Percentiles rank a stretch among this genome's conserved stretches.
phyloP scores from a whole-genome alignment of 2,329 filamentous ascomycete genomes.

The Harringtonia lauricola region DNA sequence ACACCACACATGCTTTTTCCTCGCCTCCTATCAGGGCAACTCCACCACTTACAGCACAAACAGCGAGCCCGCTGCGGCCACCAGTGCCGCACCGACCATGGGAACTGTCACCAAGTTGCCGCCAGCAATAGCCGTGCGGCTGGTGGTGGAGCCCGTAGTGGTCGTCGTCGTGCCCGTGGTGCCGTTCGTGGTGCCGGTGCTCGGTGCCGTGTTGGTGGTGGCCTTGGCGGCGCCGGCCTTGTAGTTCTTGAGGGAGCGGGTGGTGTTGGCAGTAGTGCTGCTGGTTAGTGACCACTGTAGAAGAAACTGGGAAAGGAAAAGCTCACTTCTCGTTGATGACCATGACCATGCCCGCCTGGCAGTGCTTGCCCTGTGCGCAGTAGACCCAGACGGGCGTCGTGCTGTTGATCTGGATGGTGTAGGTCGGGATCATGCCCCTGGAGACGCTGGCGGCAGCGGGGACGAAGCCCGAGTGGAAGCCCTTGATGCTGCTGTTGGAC shows the following conservation, averaged over 20 bases:
- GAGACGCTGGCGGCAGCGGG: slow-evolving; percentile 42
- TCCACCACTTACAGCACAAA: slow-evolving; percentile 30
- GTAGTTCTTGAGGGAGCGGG: slow-evolving; percentile 40
- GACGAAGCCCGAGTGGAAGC: slow-evolving; percentile 59
- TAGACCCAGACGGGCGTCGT: slow-evolving; percentile 68
- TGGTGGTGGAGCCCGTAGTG: too few species aligned
- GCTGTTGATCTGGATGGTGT: slow-evolving; percentile 58
- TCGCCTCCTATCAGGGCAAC: too few species aligned
- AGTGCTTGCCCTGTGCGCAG: slow-evolving; percentile 66
- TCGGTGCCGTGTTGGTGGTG: slow-evolving; percentile 18
- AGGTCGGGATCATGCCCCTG: slow-evolving; percentile 49
- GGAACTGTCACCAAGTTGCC: slow-evolving; percentile 23
- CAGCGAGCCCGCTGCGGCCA: slow-evolving; percentile 28
- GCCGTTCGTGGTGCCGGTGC: slow-evolving; percentile 10
- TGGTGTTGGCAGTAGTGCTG: slow-evolving; percentile 38
- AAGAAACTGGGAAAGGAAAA: not conserved
- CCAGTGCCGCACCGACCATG: slow-evolving; percentile 28
- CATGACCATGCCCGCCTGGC: slow-evolving; percentile 63
- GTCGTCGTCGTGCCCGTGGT: slow-evolving; percentile 11
- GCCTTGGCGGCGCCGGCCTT: slow-evolving; percentile 29
- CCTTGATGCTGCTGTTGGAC: slow-evolving; percentile 36
- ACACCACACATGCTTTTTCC: slow-evolving; percentile 4
- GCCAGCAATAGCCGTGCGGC: too few species aligned
- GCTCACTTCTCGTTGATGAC: slow-evolving; percentile 64
- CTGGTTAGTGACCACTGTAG: not conserved